Evolutionary conservation across 129 eudicot genomes (phyloP), one percentile per base, ranked within the genome.

Genomic region (Arctium minus): DNA sequence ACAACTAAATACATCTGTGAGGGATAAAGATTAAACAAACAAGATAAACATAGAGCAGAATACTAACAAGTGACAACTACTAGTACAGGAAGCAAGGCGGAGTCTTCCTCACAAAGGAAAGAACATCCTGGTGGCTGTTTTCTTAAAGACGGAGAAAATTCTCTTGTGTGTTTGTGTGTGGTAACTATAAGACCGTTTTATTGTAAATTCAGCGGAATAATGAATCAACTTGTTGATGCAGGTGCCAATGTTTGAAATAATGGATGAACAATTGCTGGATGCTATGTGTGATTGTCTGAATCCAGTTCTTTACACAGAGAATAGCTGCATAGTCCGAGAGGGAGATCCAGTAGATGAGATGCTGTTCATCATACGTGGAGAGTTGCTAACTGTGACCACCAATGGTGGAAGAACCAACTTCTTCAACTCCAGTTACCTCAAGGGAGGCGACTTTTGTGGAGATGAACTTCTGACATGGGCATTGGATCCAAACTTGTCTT

Each of bases 401-500:
- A 88, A 89, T 76, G 95, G 95, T 32, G 98, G 98, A 75, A 87
- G 93, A 79, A 86, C 89, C 0, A 92, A 97, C 7, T 91, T 91
- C 85, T 93, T 90, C 70, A 96, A 93, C 87, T 88, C 97, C 4
- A 88, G 73, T 37, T 1, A n/a, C 83, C 91, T 96, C 38, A 84
- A 79, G 60, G 91, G 93, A 0, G 97, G 97, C 13, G 98, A 86
- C 80, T 96, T 91, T 72, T 91, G 97, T 77, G 99, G 98, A 31
- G 98, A 96, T 10, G 99, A 96, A 86, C 93, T 96, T 75, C 90
- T 93, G 36, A 91, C 99, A 6, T 96, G 99, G 99, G 99, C 97
- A n/a, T 83, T 96, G 60, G 97, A 89, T 78, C 94, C 98, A 32
- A 88, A 82, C 78, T 76, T 90, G n/a, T 86, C 93, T 17, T 65